phyloP scores from a whole-genome alignment of 164 flowering plant species.

The Taxillus chinensis region DNA sequence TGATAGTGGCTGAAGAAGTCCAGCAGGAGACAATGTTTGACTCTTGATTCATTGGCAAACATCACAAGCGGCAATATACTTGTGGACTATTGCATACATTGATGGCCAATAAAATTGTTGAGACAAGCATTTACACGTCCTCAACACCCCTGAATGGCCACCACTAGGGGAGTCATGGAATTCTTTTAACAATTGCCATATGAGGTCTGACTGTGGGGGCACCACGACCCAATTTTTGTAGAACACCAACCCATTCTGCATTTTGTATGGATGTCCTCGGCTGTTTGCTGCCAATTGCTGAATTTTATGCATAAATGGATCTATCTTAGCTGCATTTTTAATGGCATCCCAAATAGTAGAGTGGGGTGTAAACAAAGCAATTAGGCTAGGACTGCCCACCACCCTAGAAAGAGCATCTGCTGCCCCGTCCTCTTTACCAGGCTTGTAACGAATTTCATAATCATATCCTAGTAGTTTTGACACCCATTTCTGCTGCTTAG shows the following conservation, averaged over 20 bases:
- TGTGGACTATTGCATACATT: background rate
- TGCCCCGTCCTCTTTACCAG: background rate
- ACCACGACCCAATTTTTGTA: background rate
- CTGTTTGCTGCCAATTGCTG: background rate
- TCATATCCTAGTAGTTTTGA: background rate
- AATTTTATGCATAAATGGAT: background rate
- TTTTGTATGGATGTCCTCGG: background rate
- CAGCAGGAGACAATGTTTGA: background rate
- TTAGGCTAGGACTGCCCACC: background rate
- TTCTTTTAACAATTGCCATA: background rate
- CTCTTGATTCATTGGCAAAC: background rate
- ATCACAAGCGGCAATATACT: background rate
- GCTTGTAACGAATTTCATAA: conserved; percentile 2
- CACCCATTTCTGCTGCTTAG: background rate
- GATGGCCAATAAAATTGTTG: background rate
- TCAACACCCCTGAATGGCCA: background rate
- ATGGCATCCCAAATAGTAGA: background rate
- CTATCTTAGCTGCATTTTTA: background rate
- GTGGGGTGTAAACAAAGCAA: background rate
- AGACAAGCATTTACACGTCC: background rate
- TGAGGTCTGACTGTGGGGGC: background rate
- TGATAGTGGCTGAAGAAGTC: background rate
- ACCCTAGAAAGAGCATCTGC: background rate
- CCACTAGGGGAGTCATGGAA: background rate
- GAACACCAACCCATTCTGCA: background rate